Conservation (phyloP, 2,329 filamentous ascomycete species). For the Claviceps paspali region DNA sequence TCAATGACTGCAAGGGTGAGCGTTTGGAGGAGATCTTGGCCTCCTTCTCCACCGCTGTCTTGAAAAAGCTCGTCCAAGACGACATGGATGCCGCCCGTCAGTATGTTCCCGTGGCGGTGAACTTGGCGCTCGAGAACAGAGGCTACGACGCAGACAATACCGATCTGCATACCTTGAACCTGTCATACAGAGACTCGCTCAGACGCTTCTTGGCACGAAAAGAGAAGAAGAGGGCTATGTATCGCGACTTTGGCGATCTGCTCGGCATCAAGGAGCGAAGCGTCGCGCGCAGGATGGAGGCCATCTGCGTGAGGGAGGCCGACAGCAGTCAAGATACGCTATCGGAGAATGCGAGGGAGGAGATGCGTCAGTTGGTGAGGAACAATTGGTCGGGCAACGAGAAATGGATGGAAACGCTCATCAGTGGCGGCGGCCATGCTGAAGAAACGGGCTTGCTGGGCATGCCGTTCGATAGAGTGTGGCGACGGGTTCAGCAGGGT, state of each 20-base stretch:
- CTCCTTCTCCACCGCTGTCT: constrained; percentile 66
- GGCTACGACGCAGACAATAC: constrained; percentile 39
- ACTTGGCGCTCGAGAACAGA: constrained; percentile 42
- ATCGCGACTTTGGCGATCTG: constrained; percentile 47
- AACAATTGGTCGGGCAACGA: constrained; percentile 69
- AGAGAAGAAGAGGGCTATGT: constrained; percentile 40
- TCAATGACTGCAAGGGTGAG: constrained; percentile 91
- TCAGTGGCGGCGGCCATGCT: constrained; percentile 47
- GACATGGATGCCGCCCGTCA: constrained; percentile 21
- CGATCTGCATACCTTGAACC: constrained; percentile 47
- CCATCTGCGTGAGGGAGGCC: constrained; percentile 19
- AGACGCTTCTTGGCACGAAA: constrained; percentile 43
- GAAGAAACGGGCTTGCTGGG: constrained; percentile 48
- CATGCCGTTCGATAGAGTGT: constrained; percentile 54
- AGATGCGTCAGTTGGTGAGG: constrained; percentile 44
- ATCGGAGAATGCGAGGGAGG: constrained; percentile 26
- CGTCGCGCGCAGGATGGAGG: constrained; percentile 38
- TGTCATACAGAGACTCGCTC: constrained; percentile 59
- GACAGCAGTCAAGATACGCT: constrained; percentile 16
- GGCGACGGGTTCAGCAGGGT: constrained; percentile 49
- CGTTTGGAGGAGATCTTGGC: constrained; percentile 76
- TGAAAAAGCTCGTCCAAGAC: constrained; percentile 50
- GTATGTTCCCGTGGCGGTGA: constrained; percentile 34
- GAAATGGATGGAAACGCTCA: constrained; percentile 55
- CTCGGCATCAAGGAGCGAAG: constrained; percentile 47